A percentile compares a stretch with the other conserved stretches of the same genome.
Conservation (phyloP, 2,329 filamentous ascomycete species). For the Penicillium sp. region DNA sequence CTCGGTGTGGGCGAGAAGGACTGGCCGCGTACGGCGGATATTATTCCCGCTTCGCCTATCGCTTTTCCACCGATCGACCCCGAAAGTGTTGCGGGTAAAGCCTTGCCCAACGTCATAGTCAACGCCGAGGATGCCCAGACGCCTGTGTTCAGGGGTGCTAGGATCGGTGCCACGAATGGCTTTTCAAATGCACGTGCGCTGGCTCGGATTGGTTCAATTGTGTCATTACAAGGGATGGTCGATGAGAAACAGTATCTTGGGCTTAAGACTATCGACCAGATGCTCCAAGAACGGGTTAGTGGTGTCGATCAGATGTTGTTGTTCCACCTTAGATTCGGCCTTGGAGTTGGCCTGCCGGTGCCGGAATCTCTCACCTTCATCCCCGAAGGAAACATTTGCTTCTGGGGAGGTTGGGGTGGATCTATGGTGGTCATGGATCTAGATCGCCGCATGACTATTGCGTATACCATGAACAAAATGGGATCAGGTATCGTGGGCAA, state of each 20-base stretch:
- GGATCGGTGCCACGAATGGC: constrained; percentile 47
- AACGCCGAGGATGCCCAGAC: constrained; percentile 24
- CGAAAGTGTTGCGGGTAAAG: constrained; percentile 31
- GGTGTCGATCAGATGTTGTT: constrained; percentile 44
- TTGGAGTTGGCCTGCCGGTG: constrained; percentile 42
- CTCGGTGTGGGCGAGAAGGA: constrained; percentile 46
- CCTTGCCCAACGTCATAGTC: constrained; percentile 28
- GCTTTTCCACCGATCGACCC: constrained; percentile 16
- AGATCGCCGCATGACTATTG: constrained; percentile 43
- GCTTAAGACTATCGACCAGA: constrained; percentile 43
- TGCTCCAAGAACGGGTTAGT: constrained; percentile 46
- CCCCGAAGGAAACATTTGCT: constrained; percentile 36
- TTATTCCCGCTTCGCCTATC: constrained; percentile 31
- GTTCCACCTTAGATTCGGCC: constrained; percentile 40
- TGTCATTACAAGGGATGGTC: constrained; percentile 35
- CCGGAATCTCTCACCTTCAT: constrained; percentile 27
- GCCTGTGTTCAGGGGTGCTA: constrained; percentile 38
- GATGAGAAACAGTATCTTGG: constrained; percentile 42
- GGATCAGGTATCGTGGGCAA: constrained; percentile 30
- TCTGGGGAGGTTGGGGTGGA: constrained; percentile 50
- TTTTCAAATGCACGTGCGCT: constrained; percentile 47
- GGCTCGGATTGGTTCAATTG: constrained; percentile 42
- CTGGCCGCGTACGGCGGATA: constrained; percentile 40
- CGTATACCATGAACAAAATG: constrained; percentile 51
- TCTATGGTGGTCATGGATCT: constrained; percentile 46